phyloP scores from a whole-genome alignment of 352 stramenopile species.

The Globisporangium camurandrum region DNA sequence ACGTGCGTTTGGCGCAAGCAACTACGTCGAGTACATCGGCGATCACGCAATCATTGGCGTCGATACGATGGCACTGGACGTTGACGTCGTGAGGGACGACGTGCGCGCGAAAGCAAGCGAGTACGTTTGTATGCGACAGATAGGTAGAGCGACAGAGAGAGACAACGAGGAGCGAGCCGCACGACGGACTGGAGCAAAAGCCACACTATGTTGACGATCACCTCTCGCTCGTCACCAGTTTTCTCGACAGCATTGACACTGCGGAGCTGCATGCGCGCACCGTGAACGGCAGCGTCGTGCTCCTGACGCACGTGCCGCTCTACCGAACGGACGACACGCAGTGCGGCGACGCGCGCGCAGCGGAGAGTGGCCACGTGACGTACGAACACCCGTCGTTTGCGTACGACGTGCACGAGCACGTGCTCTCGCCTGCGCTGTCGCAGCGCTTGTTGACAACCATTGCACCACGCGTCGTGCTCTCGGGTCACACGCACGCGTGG shows the following conservation, averaged over 20 bases:
- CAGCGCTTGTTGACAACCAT: constrained; percentile 38
- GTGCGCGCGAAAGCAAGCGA: constrained; percentile 43
- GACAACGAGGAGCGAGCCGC: too few relatives aligned
- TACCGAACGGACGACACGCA: constrained; percentile 45
- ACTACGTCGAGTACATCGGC: constrained; percentile 36
- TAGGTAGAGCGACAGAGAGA: too few relatives aligned
- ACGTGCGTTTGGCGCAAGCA: constrained; percentile 46
- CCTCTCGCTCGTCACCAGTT: constrained; percentile 16
- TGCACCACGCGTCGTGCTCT: constrained; percentile 47
- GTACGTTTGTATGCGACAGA: too few relatives aligned
- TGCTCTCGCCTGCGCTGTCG: constrained; percentile 53
- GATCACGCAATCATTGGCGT: constrained; percentile 55
- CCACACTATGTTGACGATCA: too few relatives aligned
- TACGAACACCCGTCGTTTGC: constrained; percentile 64
- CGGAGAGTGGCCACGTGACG: constrained; percentile 60
- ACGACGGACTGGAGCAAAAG: too few relatives aligned
- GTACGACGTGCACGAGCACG: constrained; percentile 60
- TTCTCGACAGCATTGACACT: constrained; percentile 36
- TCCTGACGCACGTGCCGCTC: constrained; percentile 61
- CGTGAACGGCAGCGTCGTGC: constrained; percentile 23
- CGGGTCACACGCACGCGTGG: constrained; percentile 69
- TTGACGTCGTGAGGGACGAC: constrained; percentile 36
- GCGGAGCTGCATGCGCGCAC: constrained; percentile 14
- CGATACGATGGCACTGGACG: constrained; percentile 77
- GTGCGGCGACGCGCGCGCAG: constrained; percentile 38